phyloP scores from a whole-genome alignment of 2,329 filamentous ascomycete species.

The Lasiodiplodia theobromae region DNA sequence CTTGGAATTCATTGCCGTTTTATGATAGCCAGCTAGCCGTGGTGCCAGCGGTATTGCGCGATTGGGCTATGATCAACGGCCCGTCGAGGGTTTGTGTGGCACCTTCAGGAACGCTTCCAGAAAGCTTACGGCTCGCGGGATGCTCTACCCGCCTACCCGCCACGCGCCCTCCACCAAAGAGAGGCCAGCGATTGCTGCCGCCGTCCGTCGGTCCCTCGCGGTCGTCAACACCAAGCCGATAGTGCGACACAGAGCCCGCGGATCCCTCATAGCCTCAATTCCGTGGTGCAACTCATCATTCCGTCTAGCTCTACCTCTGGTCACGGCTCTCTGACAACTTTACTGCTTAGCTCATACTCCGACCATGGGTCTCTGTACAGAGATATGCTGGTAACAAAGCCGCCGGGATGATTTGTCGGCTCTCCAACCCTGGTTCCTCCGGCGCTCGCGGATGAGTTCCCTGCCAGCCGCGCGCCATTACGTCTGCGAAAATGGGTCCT shows the following conservation, averaged over 20 bases:
- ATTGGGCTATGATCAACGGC: slow-evolving; percentile 19
- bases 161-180: neutral
- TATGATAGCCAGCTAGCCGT: neutral
- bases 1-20: slow-evolving; percentile 18
- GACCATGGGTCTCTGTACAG: neutral
- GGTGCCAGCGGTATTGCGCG: slow-evolving; percentile 6
- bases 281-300: neutral
- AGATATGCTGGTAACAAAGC: neutral
- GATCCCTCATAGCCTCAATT: slow-evolving; percentile 23
- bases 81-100: neutral
- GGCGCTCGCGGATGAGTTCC: slow-evolving; percentile 8
- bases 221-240: slow-evolving; percentile 20
- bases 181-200: neutral
- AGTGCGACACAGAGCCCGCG: slow-evolving; percentile 17
- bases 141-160: slow-evolving; percentile 1
- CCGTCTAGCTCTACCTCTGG: neutral
- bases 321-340: neutral
- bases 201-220: neutral
- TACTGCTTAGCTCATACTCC: slow-evolving; percentile 18
- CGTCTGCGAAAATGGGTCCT: neutral
- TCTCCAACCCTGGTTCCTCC: slow-evolving; percentile 4
- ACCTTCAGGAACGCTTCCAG: slow-evolving; percentile 27
- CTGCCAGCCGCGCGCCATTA: neutral
- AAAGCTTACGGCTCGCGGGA: slow-evolving; percentile 14
- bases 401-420: slow-evolving; percentile 4